These are phyloP conservation scores for Encephalitozoon intestinalis DNA, from an alignment of 371 early-diverging fungal species.

Conservation along the genomic window DNA sequence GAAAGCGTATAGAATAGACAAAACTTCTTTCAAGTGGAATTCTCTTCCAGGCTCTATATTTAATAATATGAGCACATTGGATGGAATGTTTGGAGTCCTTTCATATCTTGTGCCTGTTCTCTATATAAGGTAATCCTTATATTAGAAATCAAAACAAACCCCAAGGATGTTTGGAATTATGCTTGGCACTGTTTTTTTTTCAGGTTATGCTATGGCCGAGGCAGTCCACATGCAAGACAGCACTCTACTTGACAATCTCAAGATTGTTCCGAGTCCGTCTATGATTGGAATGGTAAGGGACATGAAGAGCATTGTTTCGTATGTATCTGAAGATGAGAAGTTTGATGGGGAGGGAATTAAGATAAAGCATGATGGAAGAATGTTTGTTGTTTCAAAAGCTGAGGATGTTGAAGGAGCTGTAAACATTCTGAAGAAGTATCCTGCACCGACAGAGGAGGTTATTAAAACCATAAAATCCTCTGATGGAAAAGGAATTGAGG, in stretches of 20 bases:
- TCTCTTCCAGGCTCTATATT: no score
- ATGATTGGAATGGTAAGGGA: neutral
- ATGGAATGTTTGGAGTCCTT: neutral
- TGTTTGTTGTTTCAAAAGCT: neutral
- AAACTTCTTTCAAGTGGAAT: no score
- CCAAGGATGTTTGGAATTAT: neutral
- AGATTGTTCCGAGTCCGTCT: constrained; percentile 1
- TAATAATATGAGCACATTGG: no score
- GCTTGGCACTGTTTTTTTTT: neutral
- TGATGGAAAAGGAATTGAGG: neutral
- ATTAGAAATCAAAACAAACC: neutral
- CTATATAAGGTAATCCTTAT: neutral
- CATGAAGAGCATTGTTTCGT: neutral
- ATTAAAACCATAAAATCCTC: neutral
- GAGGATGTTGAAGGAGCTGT: neutral
- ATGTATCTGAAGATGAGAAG: neutral
- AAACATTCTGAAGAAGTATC: neutral
- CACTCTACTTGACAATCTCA: neutral
- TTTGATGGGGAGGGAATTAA: neutral
- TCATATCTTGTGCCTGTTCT: neutral
- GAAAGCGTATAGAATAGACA: no score
- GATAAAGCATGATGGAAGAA: neutral
- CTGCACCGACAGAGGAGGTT: neutral
- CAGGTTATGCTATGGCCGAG: neutral
- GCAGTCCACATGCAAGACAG: neutral